Evolutionary conservation across 2,329 filamentous ascomycete genomes (phyloP).

Genomic region (Whalleya microplaca): DNA sequence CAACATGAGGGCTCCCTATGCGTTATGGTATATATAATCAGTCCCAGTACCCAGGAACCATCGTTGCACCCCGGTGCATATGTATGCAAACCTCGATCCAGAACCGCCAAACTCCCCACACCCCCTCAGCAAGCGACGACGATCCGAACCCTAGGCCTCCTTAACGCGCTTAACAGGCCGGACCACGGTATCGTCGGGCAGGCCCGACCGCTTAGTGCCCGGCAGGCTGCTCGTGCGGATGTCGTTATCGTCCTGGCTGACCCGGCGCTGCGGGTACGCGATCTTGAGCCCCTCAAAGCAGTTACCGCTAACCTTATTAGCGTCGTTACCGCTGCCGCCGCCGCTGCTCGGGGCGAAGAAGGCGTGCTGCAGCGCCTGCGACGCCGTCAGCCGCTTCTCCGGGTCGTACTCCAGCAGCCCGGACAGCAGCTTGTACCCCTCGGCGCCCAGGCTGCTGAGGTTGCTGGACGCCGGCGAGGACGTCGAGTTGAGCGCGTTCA

Average conservation of each 20-base stretch:
- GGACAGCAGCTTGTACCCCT: slow-evolving; percentile 82
- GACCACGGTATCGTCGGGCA: slow-evolving; percentile 79
- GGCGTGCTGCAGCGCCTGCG: slow-evolving; percentile 84
- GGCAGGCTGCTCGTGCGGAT: slow-evolving; percentile 88
- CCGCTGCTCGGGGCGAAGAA: slow-evolving; percentile 70
- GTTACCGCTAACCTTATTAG: slow-evolving; percentile 62
- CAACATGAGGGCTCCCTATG: too few species aligned
- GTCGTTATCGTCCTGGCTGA: slow-evolving; percentile 94
- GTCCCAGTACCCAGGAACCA: too few species aligned
- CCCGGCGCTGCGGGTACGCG: slow-evolving; percentile 87
- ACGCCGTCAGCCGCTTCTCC: slow-evolving; percentile 81
- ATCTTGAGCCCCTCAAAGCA: slow-evolving; percentile 90
- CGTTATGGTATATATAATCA: too few species aligned
- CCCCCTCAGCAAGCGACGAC: too few species aligned
- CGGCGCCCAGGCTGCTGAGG: slow-evolving; percentile 67
- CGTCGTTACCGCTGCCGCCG: slow-evolving; percentile 57
- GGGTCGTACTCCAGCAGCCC: slow-evolving; percentile 92
- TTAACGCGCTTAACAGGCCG: slow-evolving; percentile 65
- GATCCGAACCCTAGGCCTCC: too few species aligned
- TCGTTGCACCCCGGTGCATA: too few species aligned
- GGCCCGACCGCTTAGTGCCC: slow-evolving; percentile 84
- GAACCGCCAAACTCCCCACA: too few species aligned
- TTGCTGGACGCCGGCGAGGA: slow-evolving; percentile 47
- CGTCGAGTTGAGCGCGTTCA: slow-evolving; percentile 60
- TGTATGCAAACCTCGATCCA: too few species aligned